Conservation (phyloP, 2,329 filamentous ascomycete genomes). For the Neurospora sp. region DNA sequence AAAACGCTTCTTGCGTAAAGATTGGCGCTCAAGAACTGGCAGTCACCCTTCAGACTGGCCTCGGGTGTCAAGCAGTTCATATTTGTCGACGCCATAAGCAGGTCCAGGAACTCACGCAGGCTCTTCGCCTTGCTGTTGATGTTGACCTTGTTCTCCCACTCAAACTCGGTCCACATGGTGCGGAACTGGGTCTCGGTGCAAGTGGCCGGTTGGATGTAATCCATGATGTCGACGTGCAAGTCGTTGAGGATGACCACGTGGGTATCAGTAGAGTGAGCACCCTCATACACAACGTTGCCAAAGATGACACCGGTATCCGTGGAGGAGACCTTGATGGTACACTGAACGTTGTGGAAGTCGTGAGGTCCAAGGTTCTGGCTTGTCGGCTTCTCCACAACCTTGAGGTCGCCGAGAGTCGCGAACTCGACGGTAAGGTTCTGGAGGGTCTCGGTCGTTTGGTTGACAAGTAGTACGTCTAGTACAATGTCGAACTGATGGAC, state of each 20-base stretch:
- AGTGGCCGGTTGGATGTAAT: slow-evolving; percentile 95
- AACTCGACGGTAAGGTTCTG: slow-evolving; percentile 98
- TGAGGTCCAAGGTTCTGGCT: slow-evolving; percentile 93
- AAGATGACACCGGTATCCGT: slow-evolving; percentile 99
- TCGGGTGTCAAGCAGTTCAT: slow-evolving; percentile 98
- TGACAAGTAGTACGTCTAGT: slow-evolving; percentile 89
- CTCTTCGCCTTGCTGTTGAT: slow-evolving; percentile 96
- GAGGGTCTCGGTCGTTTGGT: slow-evolving; percentile 91
- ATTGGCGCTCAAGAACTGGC: slow-evolving; percentile 95
- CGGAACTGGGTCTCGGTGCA: slow-evolving; percentile 98
- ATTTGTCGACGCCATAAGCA: slow-evolving; percentile 95
- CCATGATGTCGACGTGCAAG: slow-evolving; percentile 98
- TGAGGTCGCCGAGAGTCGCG: slow-evolving; percentile 93
- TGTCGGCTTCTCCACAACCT: slow-evolving; percentile 92
- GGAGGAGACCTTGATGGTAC: slow-evolving; percentile 96
- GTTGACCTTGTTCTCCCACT: slow-evolving; percentile 99
- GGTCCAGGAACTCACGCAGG: slow-evolving; percentile 81
- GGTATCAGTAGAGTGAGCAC: slow-evolving; percentile 80
- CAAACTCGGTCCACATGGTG: slow-evolving; percentile 99
- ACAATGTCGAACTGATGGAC: slow-evolving; percentile 99
- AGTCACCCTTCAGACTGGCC: slow-evolving; percentile 92
- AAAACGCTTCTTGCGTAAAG: slow-evolving; percentile 95
- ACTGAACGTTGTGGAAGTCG: slow-evolving; percentile 97
- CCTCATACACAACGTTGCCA: slow-evolving; percentile 96
- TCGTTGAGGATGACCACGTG: slow-evolving; percentile 98